Evolutionary conservation across 495 filamentous ascomycete species (phyloP), one percentile per base, ranked within the genome.

Genomic region (Podospora appendiculata): DNA sequence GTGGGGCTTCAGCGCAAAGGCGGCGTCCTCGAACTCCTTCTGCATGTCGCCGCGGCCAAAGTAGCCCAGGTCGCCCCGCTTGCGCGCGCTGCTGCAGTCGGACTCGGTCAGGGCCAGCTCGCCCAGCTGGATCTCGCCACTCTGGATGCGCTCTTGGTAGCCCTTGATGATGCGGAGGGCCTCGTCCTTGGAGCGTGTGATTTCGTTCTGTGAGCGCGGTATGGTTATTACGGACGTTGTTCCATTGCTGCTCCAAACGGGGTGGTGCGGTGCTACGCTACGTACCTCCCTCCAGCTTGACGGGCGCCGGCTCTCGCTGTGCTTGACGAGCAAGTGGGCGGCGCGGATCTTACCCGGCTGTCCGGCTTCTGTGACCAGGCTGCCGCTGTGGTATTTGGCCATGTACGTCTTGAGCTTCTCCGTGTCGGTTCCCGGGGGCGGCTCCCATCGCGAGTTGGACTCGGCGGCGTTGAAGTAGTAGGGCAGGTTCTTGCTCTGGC

Each of bases 41-140:
- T 98, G 93, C 93, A 98, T 98, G 60, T 98, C 93, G 6, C 89
- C 87, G 51, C 72, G 82, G 18, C 89, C 90, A 62, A 98, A 98
- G 68, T 89, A 96, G 1, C 93, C 93, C 77, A 98, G 73, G 70
- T 97, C 94, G 33, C 93, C 93, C 59, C 83, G 82, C 79, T 96
- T 98, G 57, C 89, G 81, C 3, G 92, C 90, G 63, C 89, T 95
- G 70, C 86, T 93, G 70, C 92, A 96, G 73, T 98, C 93, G 11
- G 87, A 93, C 70, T 97, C 94, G 19, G 82, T 86, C 51, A 82
- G 75, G 6, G 94, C 94, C 48, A 98, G 72, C 52, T 95, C 83
- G 25, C 87, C 88, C 25, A 98, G 74, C 34, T 73, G 76, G 11
- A 74, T 69, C 53, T 82, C 72, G 1, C 89, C 87, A 45, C 70